Base-by-base conservation (phyloP, 495 filamentous ascomycete species). In the Aspergillus incahuasiensis region DNA sequence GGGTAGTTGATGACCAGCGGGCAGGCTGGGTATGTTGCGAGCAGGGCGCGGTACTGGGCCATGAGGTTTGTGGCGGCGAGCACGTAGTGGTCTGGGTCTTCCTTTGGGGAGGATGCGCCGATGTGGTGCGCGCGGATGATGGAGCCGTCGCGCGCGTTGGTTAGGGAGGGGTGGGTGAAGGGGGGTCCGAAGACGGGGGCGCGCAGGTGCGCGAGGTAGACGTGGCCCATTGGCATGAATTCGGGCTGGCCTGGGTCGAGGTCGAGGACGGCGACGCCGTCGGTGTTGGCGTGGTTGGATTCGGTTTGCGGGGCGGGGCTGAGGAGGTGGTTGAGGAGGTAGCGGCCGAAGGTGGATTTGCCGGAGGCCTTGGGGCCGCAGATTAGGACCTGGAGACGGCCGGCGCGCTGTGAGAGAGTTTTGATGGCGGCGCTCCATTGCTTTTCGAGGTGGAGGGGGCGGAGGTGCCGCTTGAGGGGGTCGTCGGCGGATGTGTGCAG, bases 181-280 rank as follows among this genome's bases (percentile, higher is more conserved):
- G 88, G 79, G 3, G 88, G 87, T 0, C 87, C 85, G 43, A 95
- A 79, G 51, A 87, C 85, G 0, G 84, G 85, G 20, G 79, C 72
- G 12, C 71, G 73, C 0, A 94, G 58, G 20, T 82, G 76, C 12
- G 86, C 73, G 3, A 96, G 82, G 20, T 88, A 91, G 12, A 96
- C 63, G 24, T 88, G 83, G 7, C 91, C 90, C 45, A 88, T 86
- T 0, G 88, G 79, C 0, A 83, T 84, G 60, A 86, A 94, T 63
- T 95, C 90, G 13, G 91, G 89, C 65, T 92, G 89, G 1, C 86
- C 88, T 2, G 90, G 87, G 61, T 96, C 91, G 5, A 95, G 71
- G 62, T 96, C 91, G 6, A 96, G 78, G 41, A 90, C 79, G 45
- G 79, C 81, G 8, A 89, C 80, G 5, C 68, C 71, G 43, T 76